Base-by-base conservation (phyloP, 208 protist species). In the Leishmania martiniquensis region DNA sequence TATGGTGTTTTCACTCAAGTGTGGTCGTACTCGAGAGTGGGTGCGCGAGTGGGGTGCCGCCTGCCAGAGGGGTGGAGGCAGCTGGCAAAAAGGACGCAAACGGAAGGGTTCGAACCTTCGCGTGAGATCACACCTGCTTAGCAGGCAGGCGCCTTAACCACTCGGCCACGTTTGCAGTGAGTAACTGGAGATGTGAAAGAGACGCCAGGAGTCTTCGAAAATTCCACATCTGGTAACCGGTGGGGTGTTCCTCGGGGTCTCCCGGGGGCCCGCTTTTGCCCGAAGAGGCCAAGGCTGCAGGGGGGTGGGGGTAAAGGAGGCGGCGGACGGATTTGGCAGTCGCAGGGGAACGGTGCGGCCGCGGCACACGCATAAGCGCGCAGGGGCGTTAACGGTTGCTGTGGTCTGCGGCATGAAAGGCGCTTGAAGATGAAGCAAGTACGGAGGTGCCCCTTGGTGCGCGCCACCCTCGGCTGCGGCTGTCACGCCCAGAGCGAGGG, bases 101-200 rank as follows among this genome's bases (percentile, higher is more conserved):
- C 88, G 83, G 90, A 89, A 94, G 88, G 90, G 88, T 95, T 95
- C 91, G 91, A 95, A 95, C 91, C 91, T 95, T 90, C 91, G 91
- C 91, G 89, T 93, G 89, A 95, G 88, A 93, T 95, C 89, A 93
- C 91, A 95, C 86, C 88, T 92, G 88, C 91, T 95, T 95, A 95
- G 91, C 91, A 95, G 91, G 91, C 91, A 92, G 88, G 86, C 91
- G 91, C 91, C 89, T 95, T 95, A 93, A 94, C 89, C 91, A 95
- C 88, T 93, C 91, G 91, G 89, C 89, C 89, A 95, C 85, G 84
- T 95, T 95, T 93, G 91, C 91, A 72, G 68, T 42, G 12, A 4
- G 2, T 0, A 4, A 0, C 0, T n/a, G n/a, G n/a, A n/a, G 3
- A 25, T 1, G n/a, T 4, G 2, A 22, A 55, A 13, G n/a, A 32